Evolutionary conservation across 2,329 filamentous ascomycete genomes (phyloP).

Genomic region (Cladophialophora psammophila): DNA sequence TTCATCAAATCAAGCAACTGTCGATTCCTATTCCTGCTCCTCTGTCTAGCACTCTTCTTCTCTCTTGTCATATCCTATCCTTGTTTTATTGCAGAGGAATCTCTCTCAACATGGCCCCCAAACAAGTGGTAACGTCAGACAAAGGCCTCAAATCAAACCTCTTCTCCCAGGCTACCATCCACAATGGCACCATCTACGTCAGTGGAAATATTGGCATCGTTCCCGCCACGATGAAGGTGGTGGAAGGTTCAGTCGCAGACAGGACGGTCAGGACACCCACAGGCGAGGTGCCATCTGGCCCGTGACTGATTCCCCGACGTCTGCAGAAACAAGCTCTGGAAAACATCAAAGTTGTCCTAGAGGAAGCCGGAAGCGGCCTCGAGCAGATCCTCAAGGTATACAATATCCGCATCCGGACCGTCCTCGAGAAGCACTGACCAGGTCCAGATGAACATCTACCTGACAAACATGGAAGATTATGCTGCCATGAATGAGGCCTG

Average conservation of each 20-base stretch:
- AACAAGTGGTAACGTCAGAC: slow-evolving; percentile 34
- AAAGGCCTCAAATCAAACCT: slow-evolving; percentile 41
- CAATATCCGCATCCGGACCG: too few species aligned
- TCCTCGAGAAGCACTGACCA: slow-evolving; percentile 4
- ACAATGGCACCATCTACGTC: slow-evolving; percentile 42
- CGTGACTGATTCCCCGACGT: not conserved
- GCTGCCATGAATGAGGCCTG: slow-evolving; percentile 84
- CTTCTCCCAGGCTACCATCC: slow-evolving; percentile 42
- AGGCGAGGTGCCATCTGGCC: not conserved
- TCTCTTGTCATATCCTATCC: not conserved
- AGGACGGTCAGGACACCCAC: slow-evolving; percentile 36
- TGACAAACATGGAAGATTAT: slow-evolving; percentile 72
- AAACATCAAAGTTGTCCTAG: slow-evolving; percentile 67
- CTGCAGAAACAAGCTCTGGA: slow-evolving; percentile 39
- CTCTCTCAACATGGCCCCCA: slow-evolving; percentile 34
- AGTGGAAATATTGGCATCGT: slow-evolving; percentile 42
- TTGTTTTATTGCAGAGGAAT: not conserved
- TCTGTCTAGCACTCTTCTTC: not conserved
- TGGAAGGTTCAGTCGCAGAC: slow-evolving; percentile 40
- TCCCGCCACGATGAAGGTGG: slow-evolving; percentile 37
- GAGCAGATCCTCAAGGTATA: slow-evolving; percentile 68
- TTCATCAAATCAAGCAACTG: too few species aligned
- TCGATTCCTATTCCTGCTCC: too few species aligned
- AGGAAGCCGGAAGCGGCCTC: slow-evolving; percentile 66
- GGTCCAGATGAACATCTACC: slow-evolving; percentile 62